Percentiles rank a stretch among this genome's conserved stretches.
Conservation (phyloP, 139 green algal species). For the Marvania coccoides region DNA sequence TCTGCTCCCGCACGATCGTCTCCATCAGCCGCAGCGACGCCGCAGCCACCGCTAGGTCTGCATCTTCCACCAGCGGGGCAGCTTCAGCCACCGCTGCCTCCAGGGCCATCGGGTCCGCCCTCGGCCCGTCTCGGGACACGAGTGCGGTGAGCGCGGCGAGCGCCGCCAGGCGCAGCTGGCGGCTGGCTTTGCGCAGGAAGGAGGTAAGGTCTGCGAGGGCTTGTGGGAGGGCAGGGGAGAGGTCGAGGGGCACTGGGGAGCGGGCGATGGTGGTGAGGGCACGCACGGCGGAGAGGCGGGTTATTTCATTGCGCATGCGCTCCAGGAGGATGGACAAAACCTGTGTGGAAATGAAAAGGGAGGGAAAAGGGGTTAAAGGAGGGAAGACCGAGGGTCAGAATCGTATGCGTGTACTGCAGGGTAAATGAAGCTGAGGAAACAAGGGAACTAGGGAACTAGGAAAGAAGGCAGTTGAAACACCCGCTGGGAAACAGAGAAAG, state of each 20-base stretch:
- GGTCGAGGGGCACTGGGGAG: constrained; percentile 46
- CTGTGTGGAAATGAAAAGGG: not conserved
- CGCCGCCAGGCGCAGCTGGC: constrained; percentile 69
- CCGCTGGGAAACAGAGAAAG: too few species aligned
- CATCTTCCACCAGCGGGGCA: constrained; percentile 53
- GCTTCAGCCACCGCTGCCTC: constrained; percentile 38
- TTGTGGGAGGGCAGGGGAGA: constrained; percentile 26
- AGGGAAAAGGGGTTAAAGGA: too few species aligned
- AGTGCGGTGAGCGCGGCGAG: constrained; percentile 42
- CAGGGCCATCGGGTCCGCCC: not conserved
- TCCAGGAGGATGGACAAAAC: constrained; percentile 74
- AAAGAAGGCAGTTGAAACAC: too few species aligned
- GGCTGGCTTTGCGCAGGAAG: constrained; percentile 90
- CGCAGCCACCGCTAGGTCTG: constrained; percentile 71
- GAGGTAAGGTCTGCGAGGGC: constrained; percentile 62
- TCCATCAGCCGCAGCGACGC: constrained; percentile 55
- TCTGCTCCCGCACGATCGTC: constrained; percentile 45
- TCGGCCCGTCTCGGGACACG: not conserved
- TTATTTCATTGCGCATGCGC: constrained; percentile 85
- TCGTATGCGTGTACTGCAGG: too few species aligned
- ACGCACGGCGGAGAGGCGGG: constrained; percentile 74
- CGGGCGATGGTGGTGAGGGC: constrained; percentile 62
- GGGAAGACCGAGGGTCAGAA: too few species aligned
- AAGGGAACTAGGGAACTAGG: too few species aligned
- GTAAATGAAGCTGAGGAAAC: too few species aligned